Base-by-base conservation (phyloP, 2,329 filamentous ascomycete species). In the Penicillium nordicum region DNA sequence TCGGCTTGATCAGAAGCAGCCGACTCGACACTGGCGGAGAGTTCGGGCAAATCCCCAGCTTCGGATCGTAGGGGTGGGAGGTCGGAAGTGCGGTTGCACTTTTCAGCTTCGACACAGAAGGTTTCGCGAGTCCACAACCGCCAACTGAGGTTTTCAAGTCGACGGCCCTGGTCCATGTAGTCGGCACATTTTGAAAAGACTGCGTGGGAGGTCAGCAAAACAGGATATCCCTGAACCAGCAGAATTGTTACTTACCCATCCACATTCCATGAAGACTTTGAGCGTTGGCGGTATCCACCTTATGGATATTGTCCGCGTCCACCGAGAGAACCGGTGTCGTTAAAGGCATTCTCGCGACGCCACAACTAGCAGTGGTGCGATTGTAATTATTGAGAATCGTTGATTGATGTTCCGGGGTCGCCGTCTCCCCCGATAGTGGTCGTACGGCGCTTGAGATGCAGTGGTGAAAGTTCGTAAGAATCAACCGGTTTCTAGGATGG, bases 191-290 rank as follows among this genome's bases (percentile, higher is more conserved):
- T 90, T 50, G 92, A 93, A 72, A 97, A 97, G 58, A 97, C 92
- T 94, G 71, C 41, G 10, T 6, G 25, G 38, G 23, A 21, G 14
- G 25, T 55, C 18, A 55, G 52, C 52, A 50, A 34, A 30, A 34
- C 16, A 10, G 29, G 18, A 42, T 34, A 37, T 30, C 14, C 7
- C 29, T 10, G 6, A 23, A 50, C 30, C 30, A 18, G 40, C 12
- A 29, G n/a, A 49, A 16, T 27, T 46, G 63, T 72, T 65, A 82
- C 89, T 84, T 78, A 96, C 92, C 90, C 74, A 91, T 93, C 92
- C 92, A 96, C 85, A 97, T 95, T 80, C 90, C 92, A 78, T 94
- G 95, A 50, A 97, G 85, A 72, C 92, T 95, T 77, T 96, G 90
- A 29, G 90, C 88, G 74, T 96, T 96, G 65, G 88, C 84, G 1